Evolutionary conservation across 2,329 filamentous ascomycete species (phyloP), one percentile per base, ranked within the genome.

Genomic region (Colletotrichum ledebouriae): DNA sequence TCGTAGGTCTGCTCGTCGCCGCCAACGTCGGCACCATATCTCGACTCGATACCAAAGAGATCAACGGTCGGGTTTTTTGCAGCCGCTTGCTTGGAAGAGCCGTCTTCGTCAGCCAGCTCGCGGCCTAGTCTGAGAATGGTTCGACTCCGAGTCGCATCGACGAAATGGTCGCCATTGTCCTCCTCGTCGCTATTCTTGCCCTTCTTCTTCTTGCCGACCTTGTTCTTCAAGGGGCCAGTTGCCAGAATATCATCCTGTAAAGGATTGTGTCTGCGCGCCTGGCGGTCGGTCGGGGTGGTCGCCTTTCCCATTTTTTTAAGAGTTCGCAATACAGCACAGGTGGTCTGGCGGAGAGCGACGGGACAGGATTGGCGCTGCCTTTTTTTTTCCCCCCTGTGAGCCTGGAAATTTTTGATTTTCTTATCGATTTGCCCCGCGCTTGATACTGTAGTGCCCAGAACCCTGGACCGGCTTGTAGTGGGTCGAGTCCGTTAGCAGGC

Each of bases 71-170:
- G 73, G 63, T 71, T 62, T 29, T 77, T 90, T 1, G 79, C 76
- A 20, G 82, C 78, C 41, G 55, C 41, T 66, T 83, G 76, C 70
- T 80, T 76, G 70, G 81, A 72, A 72, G 81, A 77, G 72, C 81
- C 74, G 63, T 95, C 93, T 78, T 98, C 95, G 47, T 96, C 93
- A 13, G 89, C 91, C 13, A 99, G 84, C 76, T 97, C 93, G 75
- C 94, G 92, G 63, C 95, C 95, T 74, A 98, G 93, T 73, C 92
- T 89, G 69, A 99, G 78, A 77, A 99, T 99, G 75, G 93, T 94
- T 73, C 90, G 88, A 65, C 95, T 97, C 17, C 94, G 90, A 78
- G 93, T 94, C 67, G 94, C 90, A 78, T 98, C 94, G 70, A 99
- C 89, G 75, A 92, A 98, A 71, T 86, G 84, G 70, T 92, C 89